phyloP scores from a whole-genome alignment of 805 yeast species.

The Myxozyma udenii region DNA sequence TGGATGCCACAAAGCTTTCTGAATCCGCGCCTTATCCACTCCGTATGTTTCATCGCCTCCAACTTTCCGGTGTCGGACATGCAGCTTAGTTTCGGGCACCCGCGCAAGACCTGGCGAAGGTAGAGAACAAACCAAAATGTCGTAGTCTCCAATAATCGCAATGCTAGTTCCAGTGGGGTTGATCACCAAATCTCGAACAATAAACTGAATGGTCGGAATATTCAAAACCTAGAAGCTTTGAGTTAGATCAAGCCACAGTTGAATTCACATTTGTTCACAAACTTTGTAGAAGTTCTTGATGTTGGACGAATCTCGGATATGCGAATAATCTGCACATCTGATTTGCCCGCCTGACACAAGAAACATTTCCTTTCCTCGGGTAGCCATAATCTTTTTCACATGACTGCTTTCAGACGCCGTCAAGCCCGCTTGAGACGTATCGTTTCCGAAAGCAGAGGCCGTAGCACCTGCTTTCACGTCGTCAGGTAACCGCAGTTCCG shows the following conservation, averaged over 20 bases:
- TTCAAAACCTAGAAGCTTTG: slow-evolving; percentile 12
- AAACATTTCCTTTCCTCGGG: slow-evolving; percentile 24
- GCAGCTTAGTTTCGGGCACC: slow-evolving; percentile 8
- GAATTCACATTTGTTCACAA: neutral
- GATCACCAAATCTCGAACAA: slow-evolving; percentile 15
- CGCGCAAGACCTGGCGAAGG: slow-evolving; percentile 22
- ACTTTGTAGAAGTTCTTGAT: slow-evolving; percentile 16
- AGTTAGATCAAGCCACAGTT: neutral
- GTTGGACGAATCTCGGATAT: slow-evolving; percentile 7
- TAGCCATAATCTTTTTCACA: slow-evolving; percentile 9
- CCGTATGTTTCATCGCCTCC: slow-evolving; percentile 1
- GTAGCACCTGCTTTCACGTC: too few species aligned
- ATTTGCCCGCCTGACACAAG: slow-evolving; percentile 15
- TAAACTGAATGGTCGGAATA: slow-evolving; percentile 17
- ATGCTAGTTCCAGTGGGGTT: slow-evolving; percentile 24
- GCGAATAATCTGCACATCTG: slow-evolving; percentile 17
- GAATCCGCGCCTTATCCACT: slow-evolving; percentile 1
- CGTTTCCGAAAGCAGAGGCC: too few species aligned
- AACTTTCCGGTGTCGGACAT: slow-evolving; percentile 8
- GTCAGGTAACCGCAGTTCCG: neutral
- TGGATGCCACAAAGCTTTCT: slow-evolving; percentile 29
- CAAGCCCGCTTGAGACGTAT: too few species aligned
- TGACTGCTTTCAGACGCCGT: neutral
- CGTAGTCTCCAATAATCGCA: slow-evolving; percentile 26
- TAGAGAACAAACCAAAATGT: slow-evolving; percentile 12